Evolutionary conservation across 306 rosid species (phyloP), one percentile per base, ranked within the genome.

Genomic region (Dicorynia guianensis): DNA sequence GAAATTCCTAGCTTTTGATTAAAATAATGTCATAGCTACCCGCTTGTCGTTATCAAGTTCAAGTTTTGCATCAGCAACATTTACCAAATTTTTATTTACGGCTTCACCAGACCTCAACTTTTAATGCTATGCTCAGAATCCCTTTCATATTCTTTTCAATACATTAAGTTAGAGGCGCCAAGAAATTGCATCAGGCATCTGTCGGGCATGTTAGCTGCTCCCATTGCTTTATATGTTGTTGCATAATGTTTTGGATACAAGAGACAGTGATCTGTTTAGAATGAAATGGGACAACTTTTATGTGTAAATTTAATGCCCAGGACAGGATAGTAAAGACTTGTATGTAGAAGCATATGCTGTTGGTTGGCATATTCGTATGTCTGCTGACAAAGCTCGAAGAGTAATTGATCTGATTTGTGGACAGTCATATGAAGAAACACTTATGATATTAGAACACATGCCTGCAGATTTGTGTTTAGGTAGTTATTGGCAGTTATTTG

Each of bases 371-470:
- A 74, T 88, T 71, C 82, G 80, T 6, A 84, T 82, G 84, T 83
- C 85, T 19, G 88, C 88, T 8, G 52, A 75, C 43, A 86, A 86
- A 78, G 84, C 80, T 53, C 77, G 84, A 48, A 80, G 86, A 76
- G 92, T 80, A 15, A 57, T 84, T 4, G 83, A 87, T 66, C 80
- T 74, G 66, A 82, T 82, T 55, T 76, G 84, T 0, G 85, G 89
- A 5, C 85, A 74, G 14, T 43, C 79, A 12, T 87, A 80, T 4
- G 85, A 80, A 53, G 87, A 82, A 48, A 33, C 84, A 52, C 80
- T 87, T 9, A 38, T 76, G 81, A 74, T 84, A 58, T 67, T 87
- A 18, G 84, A 87, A 63, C 82, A 79, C 54, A 84, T 87, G 82
- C 86, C n/a, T n/a, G n/a, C n/a, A n/a, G n/a, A n/a, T n/a, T n/a